A percentile compares a stretch with the other conserved stretches of the same genome.
phyloP scores from a whole-genome alignment of 2,329 filamentous ascomycete genomes.

The Aspergillus candidus region DNA sequence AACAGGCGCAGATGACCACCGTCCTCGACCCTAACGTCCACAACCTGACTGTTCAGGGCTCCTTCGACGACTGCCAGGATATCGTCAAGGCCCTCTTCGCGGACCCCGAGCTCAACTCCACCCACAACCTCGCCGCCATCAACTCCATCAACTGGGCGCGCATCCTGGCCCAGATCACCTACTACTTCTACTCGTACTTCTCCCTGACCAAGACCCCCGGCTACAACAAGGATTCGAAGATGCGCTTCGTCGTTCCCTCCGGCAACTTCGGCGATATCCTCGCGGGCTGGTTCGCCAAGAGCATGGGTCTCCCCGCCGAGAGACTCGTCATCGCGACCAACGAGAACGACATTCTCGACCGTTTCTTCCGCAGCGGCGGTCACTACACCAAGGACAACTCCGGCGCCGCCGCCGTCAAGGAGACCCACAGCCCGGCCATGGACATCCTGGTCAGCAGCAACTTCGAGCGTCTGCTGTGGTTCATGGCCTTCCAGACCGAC shows the following conservation, averaged over 20 bases:
- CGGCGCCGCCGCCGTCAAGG: constrained; percentile 64
- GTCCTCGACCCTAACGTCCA: constrained; percentile 86
- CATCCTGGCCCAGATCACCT: constrained; percentile 93
- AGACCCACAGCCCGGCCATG: constrained; percentile 93
- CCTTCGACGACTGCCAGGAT: constrained; percentile 96
- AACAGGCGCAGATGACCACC: constrained; percentile 96
- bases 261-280: constrained; percentile 97
- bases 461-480: constrained; percentile 95
- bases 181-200: constrained; percentile 96
- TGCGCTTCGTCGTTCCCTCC: constrained; percentile 85
- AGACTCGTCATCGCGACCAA: constrained; percentile 93
- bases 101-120: constrained; percentile 75
- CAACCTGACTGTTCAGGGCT: constrained; percentile 82
- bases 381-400: constrained; percentile 79
- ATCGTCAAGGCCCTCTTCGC: constrained; percentile 90
- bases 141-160: constrained; percentile 97
- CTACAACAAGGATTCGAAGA: constrained; percentile 52
- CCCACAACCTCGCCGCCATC: constrained; percentile 80
- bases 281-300: constrained; percentile 77
- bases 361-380: constrained; percentile 81
- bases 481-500: constrained; percentile 64
- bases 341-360: constrained; percentile 92
- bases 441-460: constrained; percentile 95
- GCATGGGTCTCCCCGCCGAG: constrained; percentile 81
- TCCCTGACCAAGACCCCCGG: constrained; percentile 57